These are phyloP conservation scores for Boletellus ananiceps DNA, from an alignment of 768 basidiomycete genomes.

Conservation along the genomic window DNA sequence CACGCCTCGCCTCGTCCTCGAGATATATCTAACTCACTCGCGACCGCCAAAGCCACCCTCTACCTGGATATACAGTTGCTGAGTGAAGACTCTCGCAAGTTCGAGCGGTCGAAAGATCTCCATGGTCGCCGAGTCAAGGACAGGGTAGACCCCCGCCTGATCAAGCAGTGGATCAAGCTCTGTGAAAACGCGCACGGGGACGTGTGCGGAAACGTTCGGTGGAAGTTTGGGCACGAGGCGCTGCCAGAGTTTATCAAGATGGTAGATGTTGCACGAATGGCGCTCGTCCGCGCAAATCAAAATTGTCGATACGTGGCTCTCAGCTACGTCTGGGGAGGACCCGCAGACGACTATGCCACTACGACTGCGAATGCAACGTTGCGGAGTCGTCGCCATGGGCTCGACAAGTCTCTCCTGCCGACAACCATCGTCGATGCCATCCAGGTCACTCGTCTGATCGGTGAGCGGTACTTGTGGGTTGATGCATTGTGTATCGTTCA, in stretches of 20 bases:
- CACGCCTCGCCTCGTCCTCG: too few relatives aligned
- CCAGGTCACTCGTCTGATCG: too few relatives aligned
- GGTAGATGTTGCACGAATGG: conserved; percentile 12
- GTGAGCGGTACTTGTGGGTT: background rate
- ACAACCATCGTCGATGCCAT: conserved; percentile 8
- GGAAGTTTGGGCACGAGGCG: conserved; percentile 2
- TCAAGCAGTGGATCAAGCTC: conserved; percentile 15
- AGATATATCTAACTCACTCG: background rate
- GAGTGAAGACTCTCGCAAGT: conserved; percentile 14
- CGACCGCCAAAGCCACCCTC: background rate
- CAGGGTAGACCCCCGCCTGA: conserved; percentile 3
- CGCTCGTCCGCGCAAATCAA: conserved; percentile 2
- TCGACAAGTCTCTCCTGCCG: conserved; percentile 7
- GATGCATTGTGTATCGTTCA: conserved; percentile 25
- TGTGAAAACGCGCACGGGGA: conserved; percentile 16
- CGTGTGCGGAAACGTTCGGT: conserved; percentile 8
- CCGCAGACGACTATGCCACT: too few relatives aligned
- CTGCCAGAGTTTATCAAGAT: conserved; percentile 11
- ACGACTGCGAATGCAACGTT: too few relatives aligned
- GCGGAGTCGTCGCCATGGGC: conserved; percentile 2
- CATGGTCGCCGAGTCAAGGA: conserved; percentile 8
- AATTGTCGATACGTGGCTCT: conserved; percentile 11
- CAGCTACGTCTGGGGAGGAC: too few relatives aligned
- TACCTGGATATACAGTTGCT: conserved; percentile 15
- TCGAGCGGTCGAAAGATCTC: background rate